Evolutionary conservation across 2,329 filamentous ascomycete species (phyloP).

Genomic region (Dactylellina sp.): DNA sequence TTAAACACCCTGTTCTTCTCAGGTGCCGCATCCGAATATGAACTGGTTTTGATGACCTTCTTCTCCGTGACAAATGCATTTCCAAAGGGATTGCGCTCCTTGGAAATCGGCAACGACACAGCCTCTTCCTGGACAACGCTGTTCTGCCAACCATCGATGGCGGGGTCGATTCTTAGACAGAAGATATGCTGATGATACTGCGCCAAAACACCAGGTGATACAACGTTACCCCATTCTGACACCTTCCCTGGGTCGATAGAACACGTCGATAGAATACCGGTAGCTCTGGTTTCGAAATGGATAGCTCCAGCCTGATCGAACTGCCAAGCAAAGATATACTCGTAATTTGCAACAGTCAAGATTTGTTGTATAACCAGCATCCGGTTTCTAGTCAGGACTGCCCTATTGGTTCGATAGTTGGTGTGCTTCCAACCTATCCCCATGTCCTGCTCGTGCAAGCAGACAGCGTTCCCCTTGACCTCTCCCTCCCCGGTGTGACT

Average conservation of each 20-base stretch:
- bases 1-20: constrained; percentile 70
- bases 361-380: constrained; percentile 61
- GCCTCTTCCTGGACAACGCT: constrained; percentile 68
- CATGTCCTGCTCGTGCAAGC: constrained; percentile 77
- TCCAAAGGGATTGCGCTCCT: constrained; percentile 52
- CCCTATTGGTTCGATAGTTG: constrained; percentile 75
- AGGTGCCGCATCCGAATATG: constrained; percentile 54
- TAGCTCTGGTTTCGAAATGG: constrained; percentile 74
- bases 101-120: constrained; percentile 65
- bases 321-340: constrained; percentile 78
- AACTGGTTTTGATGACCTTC: constrained; percentile 51
- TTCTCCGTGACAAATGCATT: constrained; percentile 54
- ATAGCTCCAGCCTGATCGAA: constrained; percentile 78
- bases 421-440: constrained; percentile 79
- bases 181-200: constrained; percentile 81
- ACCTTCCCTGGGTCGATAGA: constrained; percentile 75
- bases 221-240: constrained; percentile 74
- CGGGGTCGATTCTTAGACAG: constrained; percentile 74
- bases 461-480: constrained; percentile 74
- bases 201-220: constrained; percentile 72
- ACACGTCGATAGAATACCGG: constrained; percentile 75
- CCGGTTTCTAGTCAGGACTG: constrained; percentile 73
- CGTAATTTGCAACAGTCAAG: constrained; percentile 73
- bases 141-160: constrained; percentile 71
- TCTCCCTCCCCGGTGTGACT: constrained; percentile 72